Conservation (phyloP, 2,329 filamentous ascomycete species). For the Trichothecium sympodiale region DNA sequence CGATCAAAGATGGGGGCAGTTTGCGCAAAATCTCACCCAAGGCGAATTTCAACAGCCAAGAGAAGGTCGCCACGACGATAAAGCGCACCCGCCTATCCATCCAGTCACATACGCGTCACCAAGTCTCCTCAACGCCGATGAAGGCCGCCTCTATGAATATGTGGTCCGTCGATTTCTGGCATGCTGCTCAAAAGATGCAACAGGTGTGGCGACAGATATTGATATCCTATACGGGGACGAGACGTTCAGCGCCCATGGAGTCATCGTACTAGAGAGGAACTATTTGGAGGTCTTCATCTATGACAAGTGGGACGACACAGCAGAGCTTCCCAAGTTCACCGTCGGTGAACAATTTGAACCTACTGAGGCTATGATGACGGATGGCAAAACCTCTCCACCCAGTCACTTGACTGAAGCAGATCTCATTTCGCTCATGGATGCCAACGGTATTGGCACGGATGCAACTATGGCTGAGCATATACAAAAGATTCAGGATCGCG, state of each 20-base stretch:
- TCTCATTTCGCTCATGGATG: conserved; percentile 93
- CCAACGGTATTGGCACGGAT: conserved; percentile 95
- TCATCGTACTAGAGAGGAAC: conserved; percentile 79
- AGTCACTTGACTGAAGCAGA: conserved; percentile 90
- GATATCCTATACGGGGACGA: conserved; percentile 79
- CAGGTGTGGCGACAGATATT: conserved; percentile 74
- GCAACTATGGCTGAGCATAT: conserved; percentile 99
- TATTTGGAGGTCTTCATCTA: conserved; percentile 95
- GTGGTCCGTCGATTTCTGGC: conserved; percentile 85
- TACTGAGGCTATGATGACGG: conserved; percentile 75
- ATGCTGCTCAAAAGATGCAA: conserved; percentile 90
- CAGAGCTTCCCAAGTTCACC: conserved; percentile 68
- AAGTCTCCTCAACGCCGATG: conserved; percentile 50
- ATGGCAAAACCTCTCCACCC: conserved; percentile 81
- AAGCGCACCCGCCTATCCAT: conserved; percentile 94
- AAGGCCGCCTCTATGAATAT: conserved; percentile 81
- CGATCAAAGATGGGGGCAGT: conserved; percentile 66
- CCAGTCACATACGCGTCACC: conserved; percentile 76
- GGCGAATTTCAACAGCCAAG: conserved; percentile 75
- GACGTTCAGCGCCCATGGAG: conserved; percentile 67
- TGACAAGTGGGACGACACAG: conserved; percentile 88
- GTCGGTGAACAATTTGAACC: conserved; percentile 78
- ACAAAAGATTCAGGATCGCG: conserved; percentile 80
- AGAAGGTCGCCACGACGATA: conserved; percentile 80
- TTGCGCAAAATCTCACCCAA: conserved; percentile 63